Percentiles rank a stretch among this genome's conserved stretches.
Evolutionary conservation across 78 protist species (phyloP).

Genomic region (Planoprotostelium fungivorum): DNA sequence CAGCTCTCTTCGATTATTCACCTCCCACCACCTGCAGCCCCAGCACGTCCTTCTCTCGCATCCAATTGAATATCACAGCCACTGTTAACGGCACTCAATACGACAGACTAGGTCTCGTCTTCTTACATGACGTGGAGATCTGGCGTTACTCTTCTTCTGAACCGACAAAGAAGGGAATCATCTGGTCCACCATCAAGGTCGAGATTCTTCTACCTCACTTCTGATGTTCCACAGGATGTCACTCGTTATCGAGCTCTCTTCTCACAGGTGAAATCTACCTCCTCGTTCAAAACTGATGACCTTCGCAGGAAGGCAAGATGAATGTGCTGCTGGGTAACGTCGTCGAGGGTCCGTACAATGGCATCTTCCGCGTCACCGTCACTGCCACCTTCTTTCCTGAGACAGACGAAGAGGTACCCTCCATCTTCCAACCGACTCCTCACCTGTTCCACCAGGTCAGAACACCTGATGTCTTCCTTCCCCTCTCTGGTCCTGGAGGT

Average conservation of each 20-base stretch:
- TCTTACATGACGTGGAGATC: not conserved
- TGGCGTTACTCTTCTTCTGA: not conserved
- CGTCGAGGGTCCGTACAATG: not conserved
- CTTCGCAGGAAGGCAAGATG: no score
- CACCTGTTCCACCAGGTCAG: not conserved
- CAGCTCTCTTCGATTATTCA: no score
- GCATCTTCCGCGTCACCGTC: not conserved
- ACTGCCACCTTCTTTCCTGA: not conserved
- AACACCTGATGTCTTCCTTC: not conserved
- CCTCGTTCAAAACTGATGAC: not conserved
- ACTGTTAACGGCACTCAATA: not conserved
- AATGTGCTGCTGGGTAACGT: not conserved
- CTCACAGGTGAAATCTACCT: no score
- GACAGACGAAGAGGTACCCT: not conserved
- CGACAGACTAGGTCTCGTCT: not conserved
- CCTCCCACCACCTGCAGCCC: no score
- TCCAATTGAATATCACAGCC: not conserved
- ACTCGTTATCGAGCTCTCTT: not conserved
- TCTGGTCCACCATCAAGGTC: not conserved
- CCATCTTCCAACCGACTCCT: not conserved
- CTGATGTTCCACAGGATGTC: not conserved
- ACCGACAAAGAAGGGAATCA: not conserved
- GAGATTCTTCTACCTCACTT: not conserved
- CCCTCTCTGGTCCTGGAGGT: not conserved
- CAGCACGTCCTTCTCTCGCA: not conserved